Evolutionary conservation across 139 green algal species (phyloP).

Genomic region (Zygnema circumcarinatum): DNA sequence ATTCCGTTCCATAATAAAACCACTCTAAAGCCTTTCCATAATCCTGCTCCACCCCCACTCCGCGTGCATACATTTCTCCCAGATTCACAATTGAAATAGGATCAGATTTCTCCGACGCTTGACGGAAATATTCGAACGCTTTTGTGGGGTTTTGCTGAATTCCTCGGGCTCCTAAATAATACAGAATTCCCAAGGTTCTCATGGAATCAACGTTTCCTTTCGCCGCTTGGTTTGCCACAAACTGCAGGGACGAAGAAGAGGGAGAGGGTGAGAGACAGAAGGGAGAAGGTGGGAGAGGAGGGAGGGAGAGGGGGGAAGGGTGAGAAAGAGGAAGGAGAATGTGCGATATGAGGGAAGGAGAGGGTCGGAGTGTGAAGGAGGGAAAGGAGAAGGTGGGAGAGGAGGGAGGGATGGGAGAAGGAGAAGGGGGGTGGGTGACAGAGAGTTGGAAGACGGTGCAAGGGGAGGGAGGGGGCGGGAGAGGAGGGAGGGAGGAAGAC

Average conservation of each 20-base stretch:
- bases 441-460: too few species aligned
- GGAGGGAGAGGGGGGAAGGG: too few species aligned
- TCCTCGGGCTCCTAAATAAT: conserved; percentile 55
- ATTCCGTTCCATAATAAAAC: conserved; percentile 14
- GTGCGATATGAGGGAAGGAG: too few species aligned
- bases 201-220: conserved; percentile 20
- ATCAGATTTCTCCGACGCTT: background rate
- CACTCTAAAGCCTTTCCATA: conserved; percentile 5
- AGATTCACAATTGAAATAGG: conserved; percentile 33
- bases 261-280: too few species aligned
- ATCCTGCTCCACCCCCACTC: conserved; percentile 45
- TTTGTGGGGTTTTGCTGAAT: conserved; percentile 40
- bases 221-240: conserved; percentile 34
- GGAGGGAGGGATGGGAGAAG: too few species aligned
- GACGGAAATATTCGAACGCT: background rate
- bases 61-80: conserved; percentile 54
- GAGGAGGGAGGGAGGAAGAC: too few species aligned
- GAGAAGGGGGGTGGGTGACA: too few species aligned
- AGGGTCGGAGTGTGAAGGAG: too few species aligned
- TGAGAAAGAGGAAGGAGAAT: too few species aligned
- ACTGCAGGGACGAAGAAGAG: conserved; percentile 23
- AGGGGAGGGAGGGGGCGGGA: too few species aligned
- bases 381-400: too few species aligned
- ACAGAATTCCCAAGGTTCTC: conserved; percentile 30
- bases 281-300: too few species aligned